Base-by-base conservation (phyloP, 163 green algal genomes). In the Scenedesmus sp. region DNA sequence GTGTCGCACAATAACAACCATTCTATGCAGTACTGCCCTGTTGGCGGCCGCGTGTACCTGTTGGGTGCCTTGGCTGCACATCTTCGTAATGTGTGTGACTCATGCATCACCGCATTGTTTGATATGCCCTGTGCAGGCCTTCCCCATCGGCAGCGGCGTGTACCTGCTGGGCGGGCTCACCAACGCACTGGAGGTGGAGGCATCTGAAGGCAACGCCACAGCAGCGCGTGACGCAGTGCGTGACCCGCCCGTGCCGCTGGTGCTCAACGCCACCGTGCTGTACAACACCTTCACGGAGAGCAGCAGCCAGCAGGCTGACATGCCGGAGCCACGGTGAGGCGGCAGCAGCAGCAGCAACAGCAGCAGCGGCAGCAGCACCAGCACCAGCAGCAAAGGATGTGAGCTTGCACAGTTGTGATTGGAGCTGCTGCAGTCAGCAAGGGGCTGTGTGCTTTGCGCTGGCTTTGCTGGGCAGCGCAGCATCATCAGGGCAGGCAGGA, bases 211-310 rank as follows among this genome's bases (percentile, higher is more conserved):
- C 60, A 55, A 34, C 18, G 20, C 54, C 20, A 15, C 18, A 16
- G n/a, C 86, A 46, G 86, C 34, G 2, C 70, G 70, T 52, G 70
- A 52, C 18, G 70, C 70, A 79, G 56, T 26, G 1, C 4, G 2
- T 2, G 57, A 23, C 2, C 66, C 67, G 5, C 66, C 67, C n/a
- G n/a, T 76, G 34, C 88, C 88, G 2, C 59, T 74, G 59, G 91
- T 92, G 55, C 89, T 93, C 12, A 79, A 59, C 6, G 73, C 59
- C 12, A 79, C 90, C 6, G 81, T 92, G 18, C 56, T 73, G 20
- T 94, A 94, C 86, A 87, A 94, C 90, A 92, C 90, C 15, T 90
- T 91, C 52, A 93, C 92, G 5, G 67, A 92, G n/a, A 1, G 56
- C 0, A 86, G 55, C 55, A 15, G 15, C 16, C 46, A 89, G 59